These are phyloP conservation scores for Pisolithus orientalis DNA, from an alignment of 768 basidiomycete species.

Conservation along the genomic window DNA sequence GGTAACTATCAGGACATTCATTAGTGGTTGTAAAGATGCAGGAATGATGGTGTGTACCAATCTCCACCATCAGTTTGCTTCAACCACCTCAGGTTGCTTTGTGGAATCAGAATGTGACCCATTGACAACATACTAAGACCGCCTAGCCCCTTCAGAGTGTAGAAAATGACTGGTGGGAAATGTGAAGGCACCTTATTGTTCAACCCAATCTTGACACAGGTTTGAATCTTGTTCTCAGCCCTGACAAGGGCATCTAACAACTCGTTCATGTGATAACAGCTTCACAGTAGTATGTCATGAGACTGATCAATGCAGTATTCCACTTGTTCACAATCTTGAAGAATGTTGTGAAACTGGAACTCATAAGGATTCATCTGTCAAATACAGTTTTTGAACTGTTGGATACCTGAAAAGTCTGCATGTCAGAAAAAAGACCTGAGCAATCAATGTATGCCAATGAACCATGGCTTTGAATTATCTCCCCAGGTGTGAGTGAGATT, in stretches of 20 bases:
- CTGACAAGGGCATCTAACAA: conserved; percentile 94
- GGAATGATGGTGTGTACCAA: conserved; percentile 17
- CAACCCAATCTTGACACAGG: conserved; percentile 98
- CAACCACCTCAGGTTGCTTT: conserved; percentile 95
- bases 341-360: conserved; percentile 97
- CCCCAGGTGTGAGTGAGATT: too few species aligned
- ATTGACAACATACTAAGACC: conserved; percentile 99
- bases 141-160: conserved; percentile 96
- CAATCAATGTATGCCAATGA: conserved; percentile 3
- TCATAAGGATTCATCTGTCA: conserved; percentile 97
- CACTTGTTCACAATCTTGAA: conserved; percentile 99
- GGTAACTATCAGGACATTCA: conserved; percentile 49
- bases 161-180: conserved; percentile 96
- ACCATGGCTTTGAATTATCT: too few species aligned
- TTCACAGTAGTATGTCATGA: conserved; percentile 98
- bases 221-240: conserved; percentile 99
- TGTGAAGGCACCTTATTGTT: conserved; percentile 99
- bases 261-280: conserved; percentile 96
- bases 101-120: conserved; percentile 98
- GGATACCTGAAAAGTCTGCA: conserved; percentile 52
- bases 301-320: conserved; percentile 91
- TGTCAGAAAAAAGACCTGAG: background rate
- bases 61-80: conserved; percentile 97
- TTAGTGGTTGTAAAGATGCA: background rate
- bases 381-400: conserved; percentile 97